Evolutionary conservation across 441 rosid species (phyloP).

Genomic region (Pelargonium cotyledonis): DNA sequence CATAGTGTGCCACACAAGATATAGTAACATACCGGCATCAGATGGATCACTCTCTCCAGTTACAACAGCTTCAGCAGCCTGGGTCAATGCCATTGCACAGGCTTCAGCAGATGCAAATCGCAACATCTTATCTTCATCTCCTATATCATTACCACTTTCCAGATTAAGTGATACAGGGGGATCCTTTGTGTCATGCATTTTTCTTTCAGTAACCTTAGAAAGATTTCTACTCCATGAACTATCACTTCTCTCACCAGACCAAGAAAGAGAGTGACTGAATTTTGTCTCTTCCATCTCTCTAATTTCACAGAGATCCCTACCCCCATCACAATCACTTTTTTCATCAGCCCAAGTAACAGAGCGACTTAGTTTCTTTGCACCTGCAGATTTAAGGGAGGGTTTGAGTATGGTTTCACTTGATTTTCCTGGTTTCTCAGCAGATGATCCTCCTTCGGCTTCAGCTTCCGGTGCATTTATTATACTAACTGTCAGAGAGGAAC

Average conservation of each 20-base stretch:
- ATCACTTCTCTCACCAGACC: constrained; percentile 21
- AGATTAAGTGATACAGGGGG: constrained; percentile 15
- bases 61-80: constrained; percentile 71
- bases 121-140: constrained; percentile 30
- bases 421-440: constrained; percentile 25
- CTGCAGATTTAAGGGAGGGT: constrained; percentile 61
- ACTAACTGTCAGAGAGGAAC: constrained; percentile 22
- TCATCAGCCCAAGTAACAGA: constrained; percentile 80
- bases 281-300: constrained; percentile 30
- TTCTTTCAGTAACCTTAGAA: constrained; percentile 14
- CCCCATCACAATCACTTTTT: constrained; percentile 31
- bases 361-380: constrained; percentile 40
- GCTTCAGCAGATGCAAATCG: constrained; percentile 68
- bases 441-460: constrained; percentile 26
- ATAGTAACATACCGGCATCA: constrained; percentile 50
- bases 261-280: constrained; percentile 13
- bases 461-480: constrained; percentile 16
- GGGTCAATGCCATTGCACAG: constrained; percentile 64
- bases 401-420: constrained; percentile 38
- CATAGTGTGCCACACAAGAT: neutral
- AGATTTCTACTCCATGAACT: constrained; percentile 13
- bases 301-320: constrained; percentile 44
- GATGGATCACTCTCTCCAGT: constrained; percentile 45
- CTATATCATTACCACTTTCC: constrained; percentile 10
- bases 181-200: constrained; percentile 15